Percentiles rank a stretch among this genome's conserved stretches.
Evolutionary conservation across 148 eudicot genomes (phyloP).

Genomic region (Polygonum maritimum): DNA sequence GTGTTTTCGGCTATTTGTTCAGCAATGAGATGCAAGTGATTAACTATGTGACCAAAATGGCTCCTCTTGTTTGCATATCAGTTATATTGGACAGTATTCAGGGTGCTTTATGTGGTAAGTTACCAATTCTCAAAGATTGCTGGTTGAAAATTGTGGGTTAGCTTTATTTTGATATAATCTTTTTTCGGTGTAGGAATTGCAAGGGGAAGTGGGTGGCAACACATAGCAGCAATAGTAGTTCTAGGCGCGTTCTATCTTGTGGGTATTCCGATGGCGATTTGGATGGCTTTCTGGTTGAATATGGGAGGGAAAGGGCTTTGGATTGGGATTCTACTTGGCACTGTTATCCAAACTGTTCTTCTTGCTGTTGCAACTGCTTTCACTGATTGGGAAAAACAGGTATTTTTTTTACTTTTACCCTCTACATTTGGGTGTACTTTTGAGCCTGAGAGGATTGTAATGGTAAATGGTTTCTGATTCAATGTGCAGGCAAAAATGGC

Average conservation of each 20-base stretch:
- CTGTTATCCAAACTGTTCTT: not conserved
- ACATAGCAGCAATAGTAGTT: conserved; percentile 48
- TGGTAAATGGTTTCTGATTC: not conserved
- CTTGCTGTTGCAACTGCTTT: not conserved
- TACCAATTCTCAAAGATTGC: not conserved
- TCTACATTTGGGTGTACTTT: too few species aligned
- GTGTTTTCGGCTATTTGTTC: conserved; percentile 20
- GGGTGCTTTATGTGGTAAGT: conserved; percentile 23
- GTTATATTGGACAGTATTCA: conserved; percentile 20
- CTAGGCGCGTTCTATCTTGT: conserved; percentile 52
- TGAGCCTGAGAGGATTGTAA: not conserved
- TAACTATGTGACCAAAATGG: conserved; percentile 20
- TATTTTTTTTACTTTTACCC: not conserved
- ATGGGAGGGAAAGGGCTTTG: conserved; percentile 38
- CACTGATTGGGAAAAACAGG: conserved; percentile 14
- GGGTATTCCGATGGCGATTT: conserved; percentile 50
- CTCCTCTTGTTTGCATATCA: conserved; percentile 23
- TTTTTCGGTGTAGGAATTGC: conserved; percentile 36
- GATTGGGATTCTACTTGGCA: conserved; percentile 13
- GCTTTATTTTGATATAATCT: not conserved
- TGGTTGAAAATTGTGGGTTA: too few species aligned
- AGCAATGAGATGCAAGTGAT: conserved; percentile 29
- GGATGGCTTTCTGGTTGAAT: conserved; percentile 37
- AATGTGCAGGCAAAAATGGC: conserved; percentile 9
- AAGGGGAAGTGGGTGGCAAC: conserved; percentile 75